Evolutionary conservation across 768 basidiomycete species (phyloP).

Genomic region (Suillus tomentosus): DNA sequence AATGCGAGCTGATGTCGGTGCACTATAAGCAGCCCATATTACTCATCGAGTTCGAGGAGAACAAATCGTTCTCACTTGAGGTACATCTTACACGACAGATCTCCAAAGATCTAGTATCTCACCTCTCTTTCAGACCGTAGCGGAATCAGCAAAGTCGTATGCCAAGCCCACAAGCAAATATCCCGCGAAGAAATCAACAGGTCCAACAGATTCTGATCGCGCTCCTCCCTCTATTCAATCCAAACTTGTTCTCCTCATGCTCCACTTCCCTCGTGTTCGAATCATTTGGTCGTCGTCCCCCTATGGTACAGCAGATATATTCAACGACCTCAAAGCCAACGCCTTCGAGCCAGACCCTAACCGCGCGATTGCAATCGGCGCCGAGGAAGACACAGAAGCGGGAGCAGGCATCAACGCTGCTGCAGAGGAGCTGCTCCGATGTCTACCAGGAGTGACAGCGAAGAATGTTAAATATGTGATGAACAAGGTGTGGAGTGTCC

Average conservation of each 20-base stretch:
- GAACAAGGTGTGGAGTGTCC: conserved; percentile 73
- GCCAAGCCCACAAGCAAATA: conserved; percentile 60
- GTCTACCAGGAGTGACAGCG: conserved; percentile 80
- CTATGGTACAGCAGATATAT: conserved; percentile 88
- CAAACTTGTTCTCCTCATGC: conserved; percentile 88
- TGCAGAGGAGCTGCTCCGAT: conserved; percentile 81
- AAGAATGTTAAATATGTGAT: conserved; percentile 88
- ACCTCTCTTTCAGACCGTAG: conserved; percentile 47
- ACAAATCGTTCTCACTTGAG: conserved; percentile 91
- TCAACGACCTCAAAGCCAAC: conserved; percentile 85
- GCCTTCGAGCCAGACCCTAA: conserved; percentile 78
- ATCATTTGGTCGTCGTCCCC: conserved; percentile 99
- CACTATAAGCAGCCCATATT: conserved; percentile 94
- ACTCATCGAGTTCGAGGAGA: conserved; percentile 96
- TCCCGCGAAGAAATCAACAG: conserved; percentile 48
- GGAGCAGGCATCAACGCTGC: conserved; percentile 72
- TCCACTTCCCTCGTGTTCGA: conserved; percentile 88
- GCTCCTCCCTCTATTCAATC: conserved; percentile 71
- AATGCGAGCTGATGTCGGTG: conserved; percentile 95
- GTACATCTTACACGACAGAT: conserved; percentile 39
- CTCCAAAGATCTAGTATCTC: not conserved
- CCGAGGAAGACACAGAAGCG: conserved; percentile 68
- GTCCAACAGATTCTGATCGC: conserved; percentile 29
- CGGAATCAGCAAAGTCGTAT: conserved; percentile 63
- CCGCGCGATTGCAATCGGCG: conserved; percentile 78